Evolutionary conservation across 2,329 filamentous ascomycete genomes (phyloP), one percentile per base, ranked within the genome.

Genomic region (Cytospora piceae): DNA sequence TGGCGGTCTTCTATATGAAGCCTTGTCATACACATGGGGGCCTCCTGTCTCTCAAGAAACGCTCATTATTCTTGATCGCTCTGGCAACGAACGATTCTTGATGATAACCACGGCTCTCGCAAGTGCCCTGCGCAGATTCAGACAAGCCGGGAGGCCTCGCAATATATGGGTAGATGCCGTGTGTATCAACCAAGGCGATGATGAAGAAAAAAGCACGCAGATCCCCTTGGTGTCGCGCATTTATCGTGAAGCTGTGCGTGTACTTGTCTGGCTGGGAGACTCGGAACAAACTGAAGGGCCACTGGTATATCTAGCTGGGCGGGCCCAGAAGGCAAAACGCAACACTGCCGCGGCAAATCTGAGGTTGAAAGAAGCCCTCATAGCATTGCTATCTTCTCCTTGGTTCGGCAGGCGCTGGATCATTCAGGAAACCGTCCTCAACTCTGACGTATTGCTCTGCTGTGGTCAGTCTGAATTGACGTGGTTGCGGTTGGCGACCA

Each of bases 151-250:
- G 14, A 12, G 37, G 17, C 4, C 37, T 39, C 37, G 37, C 12
- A 39, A 39, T 39, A 39, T 39, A 5, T 39, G 37, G 37, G 37
- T 12, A 8, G 37, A 39, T 39, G 37, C 37, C 15, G 37, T 39
- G 6, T 39, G 37, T 39, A 39, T 58, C 61, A 64, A 64, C 46
- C 61, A 64, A 42, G 27, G 32, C 22, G 61, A 64, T n/a, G n/a
- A 53, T 17, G 22, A 2, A 7, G 61, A 64, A 32, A 51, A 58
- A 14, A 29, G 27, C 15, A 34, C 37, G n/a, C 61, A 64, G 6
- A 39, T 39, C 4, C 37, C 37, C 15, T 39, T 39, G 54, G 58
- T 58, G 61, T 29, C 51, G n/a, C 46, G 55, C 9, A 37, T 58
- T 2, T 64, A 58, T 46, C 24, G 24, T 17, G 55, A 53, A 14